Base-by-base conservation (phyloP, 2,329 filamentous ascomycete genomes). In the Exophiala viscosa region DNA sequence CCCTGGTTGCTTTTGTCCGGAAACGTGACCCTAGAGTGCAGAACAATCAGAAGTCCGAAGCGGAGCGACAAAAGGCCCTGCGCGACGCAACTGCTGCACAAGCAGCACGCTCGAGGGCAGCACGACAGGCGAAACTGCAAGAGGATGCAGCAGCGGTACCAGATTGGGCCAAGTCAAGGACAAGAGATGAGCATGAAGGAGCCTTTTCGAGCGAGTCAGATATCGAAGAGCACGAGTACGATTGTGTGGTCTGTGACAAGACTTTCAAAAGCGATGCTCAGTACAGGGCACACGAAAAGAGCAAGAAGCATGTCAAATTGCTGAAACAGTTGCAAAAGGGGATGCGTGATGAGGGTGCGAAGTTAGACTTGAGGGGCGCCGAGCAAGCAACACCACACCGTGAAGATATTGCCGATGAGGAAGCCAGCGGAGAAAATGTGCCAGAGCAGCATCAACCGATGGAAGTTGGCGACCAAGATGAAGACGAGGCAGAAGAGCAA, bases 271-370 rank as follows among this genome's bases (percentile, higher is more conserved):
- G 91, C 64, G 88, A 95, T 66, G 90, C 90, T 60, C 92, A 97
- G 66, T 90, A 87, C 55, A 85, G 95, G 64, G 86, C 87, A 2
- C 93, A 99, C 64, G 91, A 96, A 72, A 90, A 87, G 73, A 97
- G 92, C 76, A 99, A 96, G 69, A 99, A 97, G 71, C 93, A 99
- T 65, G 71, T 85, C 56, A 97, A 96, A 67, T 86, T 90, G 2
- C 79, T 96, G 5, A 85, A 91, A 60, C 82, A 90, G 55, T 71
- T 99, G 35, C 84, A 83, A 63, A 80, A 82, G 64, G 85, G 93
- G 67, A 95, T 99, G 90, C 82, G 79, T 62, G 84, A 85, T 62
- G 88, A 99, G 64, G 86, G 91, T 63, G 75, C 76, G 42, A 76
- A 83, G 9, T 43, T 60, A 9, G 35, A 60, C 28, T 44, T 59